Conservation (phyloP, 2,329 filamentous ascomycete species). For the Phialophora tarda region DNA sequence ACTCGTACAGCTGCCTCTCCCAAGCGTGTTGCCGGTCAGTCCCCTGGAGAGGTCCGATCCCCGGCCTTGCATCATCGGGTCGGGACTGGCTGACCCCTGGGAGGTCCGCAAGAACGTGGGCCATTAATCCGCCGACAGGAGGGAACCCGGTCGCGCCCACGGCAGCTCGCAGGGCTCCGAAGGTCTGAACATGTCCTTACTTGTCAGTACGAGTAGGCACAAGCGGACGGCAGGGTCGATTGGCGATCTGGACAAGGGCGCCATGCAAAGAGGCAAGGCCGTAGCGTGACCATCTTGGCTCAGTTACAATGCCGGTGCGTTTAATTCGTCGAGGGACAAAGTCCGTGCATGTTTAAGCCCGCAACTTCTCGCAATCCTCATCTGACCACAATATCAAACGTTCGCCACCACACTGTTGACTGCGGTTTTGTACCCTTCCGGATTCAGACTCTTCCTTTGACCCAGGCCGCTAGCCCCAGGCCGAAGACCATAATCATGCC, state of each 20-base stretch:
- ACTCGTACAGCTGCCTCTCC: too few species aligned
- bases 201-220: neutral
- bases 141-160: neutral
- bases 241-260: neutral
- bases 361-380: slow-evolving; percentile 1
- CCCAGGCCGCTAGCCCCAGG: slow-evolving; percentile 51
- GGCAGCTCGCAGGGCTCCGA: neutral
- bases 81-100: neutral
- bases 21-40: too few species aligned
- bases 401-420: slow-evolving; percentile 7
- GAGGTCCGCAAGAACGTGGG: too few species aligned
- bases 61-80: neutral
- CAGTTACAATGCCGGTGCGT: neutral
- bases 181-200: neutral
- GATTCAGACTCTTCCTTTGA: slow-evolving; percentile 41
- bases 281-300: neutral
- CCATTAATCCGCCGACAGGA: too few species aligned
- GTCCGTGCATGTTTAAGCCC: neutral
- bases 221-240: neutral
- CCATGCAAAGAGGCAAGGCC: neutral
- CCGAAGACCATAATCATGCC: slow-evolving; percentile 54
- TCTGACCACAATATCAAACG: slow-evolving; percentile 8
- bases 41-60: too few species aligned
- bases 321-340: neutral
- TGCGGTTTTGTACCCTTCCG: slow-evolving; percentile 9